Base-by-base conservation (phyloP, 306 rosid genomes). In the Pachyrhizus erosus region DNA sequence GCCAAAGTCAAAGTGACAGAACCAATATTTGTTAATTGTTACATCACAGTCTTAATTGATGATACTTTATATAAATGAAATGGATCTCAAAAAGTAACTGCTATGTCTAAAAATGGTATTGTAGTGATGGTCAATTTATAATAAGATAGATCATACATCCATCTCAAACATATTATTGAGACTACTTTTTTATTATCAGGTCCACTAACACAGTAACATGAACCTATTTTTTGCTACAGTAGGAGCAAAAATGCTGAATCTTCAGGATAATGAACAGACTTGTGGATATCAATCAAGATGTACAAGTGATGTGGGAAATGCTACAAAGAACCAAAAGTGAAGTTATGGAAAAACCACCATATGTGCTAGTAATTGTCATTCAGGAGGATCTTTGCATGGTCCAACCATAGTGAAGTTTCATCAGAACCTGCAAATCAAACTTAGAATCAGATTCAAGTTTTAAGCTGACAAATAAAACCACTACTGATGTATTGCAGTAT, bases 221-320 rank as follows among this genome's bases (percentile, higher is more conserved):
- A 43, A 37, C 11, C 17, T 77, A 27, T 64, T 65, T 11, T 21
- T 52, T 82, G 75, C 5, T 80, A 70, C 84, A 94, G n/a, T n/a
- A n/a, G 97, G 94, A 76, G 89, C 68, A 33, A 97, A 97, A 27
- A 55, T 92, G 18, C 39, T 94, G 82, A 91, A 89, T 83, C 97
- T 94, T 45, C 87, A 88, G 17, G 87, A 90, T 75, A 97, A 94
- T 74, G 91, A 92, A 27, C 89, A 94, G 37, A 92, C 91, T 3
- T 94, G 98, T 80, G 97, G 89, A 21, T 94, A 94, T 77, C n/a
- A n/a, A n/a, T n/a, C 79, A 92, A 52, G 98, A 92, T 43, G 92
- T 94, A 26, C 96, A 92, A 31, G 97, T 94, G 77, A 92, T 94
- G 98, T 94, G 98, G 97, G 94, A 94, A 65, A 92, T 94, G 83